phyloP scores from a whole-genome alignment of 768 basidiomycete species.

The Asterophora parasitica region DNA sequence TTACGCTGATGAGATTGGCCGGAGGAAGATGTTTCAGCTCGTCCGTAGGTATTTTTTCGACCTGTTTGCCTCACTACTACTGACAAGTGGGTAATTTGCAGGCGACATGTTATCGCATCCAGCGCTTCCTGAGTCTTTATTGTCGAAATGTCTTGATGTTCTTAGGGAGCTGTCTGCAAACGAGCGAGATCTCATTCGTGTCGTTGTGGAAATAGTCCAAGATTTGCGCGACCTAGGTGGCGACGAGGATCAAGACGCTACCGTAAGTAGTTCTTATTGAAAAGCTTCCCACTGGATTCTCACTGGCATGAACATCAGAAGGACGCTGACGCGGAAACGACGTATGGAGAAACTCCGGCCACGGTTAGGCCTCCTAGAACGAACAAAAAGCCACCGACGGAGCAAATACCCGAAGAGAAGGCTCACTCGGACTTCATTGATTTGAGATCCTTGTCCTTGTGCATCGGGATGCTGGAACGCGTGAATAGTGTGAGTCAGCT shows the following conservation, averaged over 20 bases:
- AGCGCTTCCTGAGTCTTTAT: slow-evolving; percentile 60
- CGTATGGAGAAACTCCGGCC: slow-evolving; percentile 24
- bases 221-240: slow-evolving; percentile 60
- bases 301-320: slow-evolving; percentile 9
- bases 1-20: slow-evolving; percentile 88
- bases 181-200: slow-evolving; percentile 81
- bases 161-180: slow-evolving; percentile 63
- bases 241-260: slow-evolving; percentile 34
- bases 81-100: slow-evolving; percentile 21
- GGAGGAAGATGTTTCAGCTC: slow-evolving; percentile 82
- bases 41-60: slow-evolving; percentile 53
- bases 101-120: slow-evolving; percentile 80
- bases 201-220: slow-evolving; percentile 85
- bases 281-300: not conserved
- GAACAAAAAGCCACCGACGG: slow-evolving; percentile 27
- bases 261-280: slow-evolving; percentile 11
- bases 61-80: not conserved
- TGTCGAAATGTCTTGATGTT: slow-evolving; percentile 79
- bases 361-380: slow-evolving; percentile 19
- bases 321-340: slow-evolving; percentile 21
- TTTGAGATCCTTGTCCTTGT: slow-evolving; percentile 68
- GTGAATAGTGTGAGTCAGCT: slow-evolving; percentile 66
- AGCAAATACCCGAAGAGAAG: slow-evolving; percentile 58
- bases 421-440: slow-evolving; percentile 59
- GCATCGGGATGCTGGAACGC: slow-evolving; percentile 80